Percentiles rank a stretch among this genome's conserved stretches.
These are phyloP conservation scores for Kazachstania bromeliacearum DNA, from an alignment of 805 yeast genomes.

Conservation along the genomic window DNA sequence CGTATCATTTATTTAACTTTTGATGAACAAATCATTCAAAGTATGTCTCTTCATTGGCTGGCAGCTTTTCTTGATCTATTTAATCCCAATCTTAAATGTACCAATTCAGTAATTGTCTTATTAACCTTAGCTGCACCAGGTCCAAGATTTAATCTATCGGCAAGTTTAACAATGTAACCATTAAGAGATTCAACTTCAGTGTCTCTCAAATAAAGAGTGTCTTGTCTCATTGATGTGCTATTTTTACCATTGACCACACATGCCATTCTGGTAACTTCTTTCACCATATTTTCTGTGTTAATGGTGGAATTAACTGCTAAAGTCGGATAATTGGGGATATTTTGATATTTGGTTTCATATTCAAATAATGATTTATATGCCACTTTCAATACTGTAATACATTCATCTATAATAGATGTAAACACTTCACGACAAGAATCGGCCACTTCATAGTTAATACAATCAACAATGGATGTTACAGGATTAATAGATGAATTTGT, in stretches of 20 bases:
- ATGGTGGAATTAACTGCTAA: constrained; percentile 22
- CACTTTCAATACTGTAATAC: constrained; percentile 23
- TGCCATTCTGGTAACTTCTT: constrained; percentile 33
- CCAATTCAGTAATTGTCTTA: constrained; percentile 28
- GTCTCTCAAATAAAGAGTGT: constrained; percentile 40
- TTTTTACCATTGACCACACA: constrained; percentile 47
- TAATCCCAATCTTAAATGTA: constrained; percentile 26
- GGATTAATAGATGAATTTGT: constrained; percentile 82
- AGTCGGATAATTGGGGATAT: constrained; percentile 18
- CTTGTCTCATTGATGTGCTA: constrained; percentile 47
- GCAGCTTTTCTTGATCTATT: constrained; percentile 16
- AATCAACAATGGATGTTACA: constrained; percentile 65
- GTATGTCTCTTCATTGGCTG: neutral
- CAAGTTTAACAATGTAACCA: constrained; percentile 61
- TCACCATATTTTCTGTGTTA: constrained; percentile 29
- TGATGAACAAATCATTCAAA: too few species aligned
- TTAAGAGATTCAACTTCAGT: constrained; percentile 80
- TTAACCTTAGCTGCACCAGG: constrained; percentile 25
- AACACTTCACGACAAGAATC: constrained; percentile 33
- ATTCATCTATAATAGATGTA: constrained; percentile 28
- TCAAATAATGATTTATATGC: constrained; percentile 25
- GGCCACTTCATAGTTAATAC: constrained; percentile 70
- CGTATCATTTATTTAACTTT: too few species aligned
- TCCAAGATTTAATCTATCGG: constrained; percentile 33
- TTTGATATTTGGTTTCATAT: constrained; percentile 16